Percentiles rank a stretch among this genome's conserved stretches.
phyloP scores from a whole-genome alignment of 176 grass and related monocot species.

The Cenchrus americanus region DNA sequence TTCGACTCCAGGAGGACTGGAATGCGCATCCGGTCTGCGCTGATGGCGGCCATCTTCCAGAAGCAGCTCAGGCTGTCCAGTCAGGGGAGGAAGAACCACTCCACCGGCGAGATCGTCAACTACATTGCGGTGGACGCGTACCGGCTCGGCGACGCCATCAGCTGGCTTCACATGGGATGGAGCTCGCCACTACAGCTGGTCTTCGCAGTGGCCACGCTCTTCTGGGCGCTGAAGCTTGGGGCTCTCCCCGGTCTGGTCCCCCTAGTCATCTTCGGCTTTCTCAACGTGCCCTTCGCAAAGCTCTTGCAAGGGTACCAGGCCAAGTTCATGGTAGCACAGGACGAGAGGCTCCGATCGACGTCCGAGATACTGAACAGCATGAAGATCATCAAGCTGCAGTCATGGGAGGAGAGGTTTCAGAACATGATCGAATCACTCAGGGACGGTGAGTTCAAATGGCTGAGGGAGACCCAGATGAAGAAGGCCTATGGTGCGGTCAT shows the following conservation, averaged over 20 bases:
- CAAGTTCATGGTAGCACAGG: slow-evolving; percentile 88
- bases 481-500: slow-evolving; percentile 76
- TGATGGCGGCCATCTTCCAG: slow-evolving; percentile 74
- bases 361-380: slow-evolving; percentile 89
- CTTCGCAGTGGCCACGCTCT: slow-evolving; percentile 61
- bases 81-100: slow-evolving; percentile 71
- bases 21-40: slow-evolving; percentile 78
- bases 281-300: slow-evolving; percentile 83
- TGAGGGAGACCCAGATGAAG: slow-evolving; percentile 71
- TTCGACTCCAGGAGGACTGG: slow-evolving; percentile 73
- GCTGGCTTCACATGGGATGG: slow-evolving; percentile 90
- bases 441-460: slow-evolving; percentile 79
- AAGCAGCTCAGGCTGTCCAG: slow-evolving; percentile 86
- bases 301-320: slow-evolving; percentile 71
- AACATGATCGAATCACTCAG: slow-evolving; percentile 57
- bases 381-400: slow-evolving; percentile 98
- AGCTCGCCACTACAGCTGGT: slow-evolving; percentile 68
- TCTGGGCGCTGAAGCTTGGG: slow-evolving; percentile 75
- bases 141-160: slow-evolving; percentile 77
- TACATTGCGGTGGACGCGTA: slow-evolving; percentile 91
- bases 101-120: slow-evolving; percentile 80
- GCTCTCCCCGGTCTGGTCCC: slow-evolving; percentile 80
- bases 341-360: slow-evolving; percentile 72
- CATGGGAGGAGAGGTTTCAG: slow-evolving; percentile 80
- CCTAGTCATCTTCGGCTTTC: slow-evolving; percentile 64